Conservation (phyloP, 768 basidiomycete genomes). For the Lactarius quietus region DNA sequence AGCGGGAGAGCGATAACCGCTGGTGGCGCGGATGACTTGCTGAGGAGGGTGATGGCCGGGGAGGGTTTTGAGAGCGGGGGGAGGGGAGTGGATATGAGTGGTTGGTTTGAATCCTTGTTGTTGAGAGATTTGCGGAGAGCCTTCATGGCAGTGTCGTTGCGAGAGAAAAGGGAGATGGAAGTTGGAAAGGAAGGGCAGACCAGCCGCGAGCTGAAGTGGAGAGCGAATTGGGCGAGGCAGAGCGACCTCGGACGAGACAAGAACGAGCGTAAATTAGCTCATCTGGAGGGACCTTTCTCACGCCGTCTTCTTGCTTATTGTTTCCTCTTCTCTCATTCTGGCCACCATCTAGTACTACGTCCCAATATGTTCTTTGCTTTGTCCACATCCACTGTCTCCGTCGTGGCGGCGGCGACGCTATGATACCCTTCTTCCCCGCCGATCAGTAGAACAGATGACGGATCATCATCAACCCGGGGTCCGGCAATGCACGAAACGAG, state of each 20-base stretch:
- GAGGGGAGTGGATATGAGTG: slow-evolving; percentile 65
- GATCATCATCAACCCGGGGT: neutral
- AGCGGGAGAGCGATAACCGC: slow-evolving; percentile 57
- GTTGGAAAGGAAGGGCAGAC: slow-evolving; percentile 28
- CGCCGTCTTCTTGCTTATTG: slow-evolving; percentile 12
- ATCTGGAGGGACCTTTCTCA: slow-evolving; percentile 12
- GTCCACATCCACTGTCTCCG: neutral
- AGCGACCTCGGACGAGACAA: neutral
- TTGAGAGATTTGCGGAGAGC: slow-evolving; percentile 79
- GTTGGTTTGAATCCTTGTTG: slow-evolving; percentile 61
- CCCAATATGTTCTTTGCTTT: neutral
- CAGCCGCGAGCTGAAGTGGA: slow-evolving; percentile 24
- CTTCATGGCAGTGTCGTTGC: slow-evolving; percentile 54
- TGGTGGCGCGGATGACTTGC: slow-evolving; percentile 89
- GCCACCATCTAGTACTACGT: neutral
- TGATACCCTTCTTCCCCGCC: neutral
- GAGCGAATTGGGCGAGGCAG: neutral
- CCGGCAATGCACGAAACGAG: neutral
- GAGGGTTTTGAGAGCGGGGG: slow-evolving; percentile 68
- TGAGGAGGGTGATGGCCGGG: slow-evolving; percentile 79
- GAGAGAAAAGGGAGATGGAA: slow-evolving; percentile 25
- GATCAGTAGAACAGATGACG: neutral
- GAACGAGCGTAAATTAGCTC: neutral
- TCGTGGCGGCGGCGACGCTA: neutral
- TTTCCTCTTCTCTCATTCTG: too few relatives aligned